Evolutionary conservation across 768 basidiomycete genomes (phyloP), one percentile per base, ranked within the genome.

Genomic region (Tephrocybe sp.): DNA sequence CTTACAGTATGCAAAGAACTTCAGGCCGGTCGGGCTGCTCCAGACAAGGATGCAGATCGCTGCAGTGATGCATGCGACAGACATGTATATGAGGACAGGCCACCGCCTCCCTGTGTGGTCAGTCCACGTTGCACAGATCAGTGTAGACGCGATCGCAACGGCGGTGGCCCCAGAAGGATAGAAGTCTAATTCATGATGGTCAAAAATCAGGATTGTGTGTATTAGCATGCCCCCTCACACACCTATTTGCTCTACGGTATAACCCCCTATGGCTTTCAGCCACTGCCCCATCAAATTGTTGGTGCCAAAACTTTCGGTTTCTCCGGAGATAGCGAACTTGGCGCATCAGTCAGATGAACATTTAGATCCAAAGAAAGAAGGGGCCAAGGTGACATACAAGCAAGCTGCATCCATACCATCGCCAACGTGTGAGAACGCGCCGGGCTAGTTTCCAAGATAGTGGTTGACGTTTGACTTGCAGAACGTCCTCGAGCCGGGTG

Each of bases 261-360:
- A 86, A 4, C 78, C 80, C 8, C 82, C 79, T 12, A 80, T 73
- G 11, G 80, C 75, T 58, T 82, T 81, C 37, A 86, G 70, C 80
- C 83, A 86, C 62, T 85, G 85, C 9, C 84, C 83, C 86, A 86
- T 87, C 33, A 86, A 65, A 66, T 85, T 86, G 59, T 86, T 87
- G 17, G 81, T 82, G 4, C 84, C 83, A 48, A 87, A 81, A 57
- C 80, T 80, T 59, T 86, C 85, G 1, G 81, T 80, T 63, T 86
- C 84, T 2, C 84, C 85, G 6, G 80, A 85, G 21, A 83, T 71
- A 9, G 80, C 80, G 58, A 86, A 86, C 84, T 85, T 20, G 20
- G 28, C 23, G 40, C n/a, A 44, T 38, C 14, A 39, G 24, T 49
- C 46, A 48, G 39, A 37, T 18, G 24, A 34, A 32, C 12, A 38